Base-by-base conservation (phyloP, 2,329 filamentous ascomycete species). In the Pseudogymnoascus destructans region DNA sequence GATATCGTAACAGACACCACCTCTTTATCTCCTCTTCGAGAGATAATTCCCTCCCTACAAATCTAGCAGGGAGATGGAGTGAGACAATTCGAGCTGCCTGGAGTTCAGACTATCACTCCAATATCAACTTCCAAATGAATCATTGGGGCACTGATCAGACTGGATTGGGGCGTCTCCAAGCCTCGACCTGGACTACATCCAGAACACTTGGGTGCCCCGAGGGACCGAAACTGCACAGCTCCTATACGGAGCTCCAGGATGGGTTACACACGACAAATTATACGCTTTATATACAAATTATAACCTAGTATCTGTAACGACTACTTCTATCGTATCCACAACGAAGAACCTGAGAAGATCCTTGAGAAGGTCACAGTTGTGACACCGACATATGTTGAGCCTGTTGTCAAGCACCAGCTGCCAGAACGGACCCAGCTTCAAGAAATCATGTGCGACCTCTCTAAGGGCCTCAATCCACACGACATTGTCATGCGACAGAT, bases 111-210 rank as follows among this genome's bases (percentile, higher is more conserved):
- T 82, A 81, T 59, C 79, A 81, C 57, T 71, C 74, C 36, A 79
- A 82, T 61, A 81, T 83, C 63, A 82, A 82, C 59, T 59, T 82
- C 0, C 77, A 83, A 62, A 82, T 82, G 80, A 82, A 82, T 60
- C 75, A 82, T 63, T 83, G 80, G 79, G 71, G 69, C 1, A 73
- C 75, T 2, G 77, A 80, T 32, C 73, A 78, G 57, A 79, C 77
- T 0, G 78, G 78, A 0, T 67, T 81, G 0, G 73, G 71, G 0
- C 68, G 68, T 1, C 70, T 78, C 0, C 73, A 77, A 52, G 65
- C 67, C 0, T 73, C 75, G 0, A 66, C 80, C 0, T 82, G 76
- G 73, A 75, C 6, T 80, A 77, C 58, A 80, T 83, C 68, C 61
- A 69, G 4, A 68, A 79, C 15, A 81, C 73, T 0, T 80, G 77